Evolutionary conservation across 108 stramenopile species (phyloP).

Genomic region (Poteriospumella lacustris): DNA sequence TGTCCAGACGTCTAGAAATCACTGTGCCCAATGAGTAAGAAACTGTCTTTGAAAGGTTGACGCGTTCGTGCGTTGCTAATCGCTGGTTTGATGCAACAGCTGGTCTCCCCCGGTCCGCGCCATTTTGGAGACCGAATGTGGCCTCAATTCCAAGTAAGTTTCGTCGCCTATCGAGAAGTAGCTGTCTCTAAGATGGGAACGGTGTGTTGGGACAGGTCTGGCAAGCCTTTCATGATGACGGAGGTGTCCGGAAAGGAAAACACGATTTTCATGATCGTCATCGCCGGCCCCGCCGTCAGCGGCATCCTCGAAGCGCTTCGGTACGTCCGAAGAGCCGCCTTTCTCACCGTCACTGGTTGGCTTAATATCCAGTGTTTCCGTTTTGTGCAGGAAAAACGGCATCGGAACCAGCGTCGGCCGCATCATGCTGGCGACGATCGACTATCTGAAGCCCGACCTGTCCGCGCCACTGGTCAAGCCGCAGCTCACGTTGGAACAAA

Average conservation of each 20-base stretch:
- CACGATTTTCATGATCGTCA: not conserved
- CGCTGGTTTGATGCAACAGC: not conserved
- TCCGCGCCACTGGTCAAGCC: not conserved
- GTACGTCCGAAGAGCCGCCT: not conserved
- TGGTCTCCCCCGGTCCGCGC: not conserved
- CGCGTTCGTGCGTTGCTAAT: not conserved
- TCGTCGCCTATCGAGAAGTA: not conserved
- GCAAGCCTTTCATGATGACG: not conserved
- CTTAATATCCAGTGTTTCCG: not conserved
- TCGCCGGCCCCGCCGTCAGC: not conserved
- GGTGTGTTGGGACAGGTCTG: not conserved
- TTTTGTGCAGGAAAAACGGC: slow-evolving; percentile 1
- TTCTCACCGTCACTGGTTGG: not conserved
- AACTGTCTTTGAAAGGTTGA: not conserved
- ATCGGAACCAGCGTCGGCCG: slow-evolving; percentile 2
- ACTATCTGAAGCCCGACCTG: slow-evolving; percentile 1
- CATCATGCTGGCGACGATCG: not conserved
- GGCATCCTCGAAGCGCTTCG: not conserved
- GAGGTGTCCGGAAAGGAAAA: not conserved
- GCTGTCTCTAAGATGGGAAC: not conserved
- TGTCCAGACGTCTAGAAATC: slow-evolving; percentile 4
- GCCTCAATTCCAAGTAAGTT: not conserved
- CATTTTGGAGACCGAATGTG: not conserved
- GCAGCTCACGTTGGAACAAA: not conserved
- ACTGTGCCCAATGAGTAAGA: slow-evolving; percentile 15